Evolutionary conservation across 163 green algal genomes (phyloP).

Genomic region (Chloromonas sp.): DNA sequence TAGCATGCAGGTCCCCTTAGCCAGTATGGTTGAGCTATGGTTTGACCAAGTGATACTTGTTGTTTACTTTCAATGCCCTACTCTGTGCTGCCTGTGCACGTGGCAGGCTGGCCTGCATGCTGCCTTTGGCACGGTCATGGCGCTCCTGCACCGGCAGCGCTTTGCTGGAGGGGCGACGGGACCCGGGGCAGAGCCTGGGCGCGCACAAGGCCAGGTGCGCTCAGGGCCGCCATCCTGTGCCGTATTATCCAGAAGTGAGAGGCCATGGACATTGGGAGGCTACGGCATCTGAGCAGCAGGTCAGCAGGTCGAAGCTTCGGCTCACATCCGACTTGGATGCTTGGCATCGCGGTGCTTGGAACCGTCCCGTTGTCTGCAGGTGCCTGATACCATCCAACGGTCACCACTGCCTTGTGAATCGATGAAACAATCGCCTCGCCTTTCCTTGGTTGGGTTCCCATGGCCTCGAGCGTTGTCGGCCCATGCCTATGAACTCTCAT

Average conservation of each 20-base stretch:
- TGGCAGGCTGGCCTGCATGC: slow-evolving; percentile 61
- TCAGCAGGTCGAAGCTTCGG: too few relatives aligned
- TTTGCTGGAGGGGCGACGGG: slow-evolving; percentile 2
- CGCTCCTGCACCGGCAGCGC: slow-evolving; percentile 53
- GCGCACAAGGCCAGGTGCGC: not conserved
- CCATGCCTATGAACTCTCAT: too few relatives aligned
- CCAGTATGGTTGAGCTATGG: too few relatives aligned
- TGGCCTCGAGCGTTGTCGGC: not conserved
- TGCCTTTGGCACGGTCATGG: slow-evolving; percentile 73
- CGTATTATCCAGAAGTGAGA: not conserved
- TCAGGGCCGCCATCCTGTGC: not conserved
- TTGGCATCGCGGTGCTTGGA: too few relatives aligned
- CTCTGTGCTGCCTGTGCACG: not conserved
- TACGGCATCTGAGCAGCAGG: too few relatives aligned
- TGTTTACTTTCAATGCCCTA: not conserved
- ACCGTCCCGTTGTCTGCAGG: too few relatives aligned
- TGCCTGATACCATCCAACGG: too few relatives aligned
- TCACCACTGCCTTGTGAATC: not conserved
- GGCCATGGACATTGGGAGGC: too few relatives aligned
- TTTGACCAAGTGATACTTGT: not conserved
- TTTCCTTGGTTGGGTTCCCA: not conserved
- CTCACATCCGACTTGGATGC: too few relatives aligned
- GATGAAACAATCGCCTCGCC: not conserved
- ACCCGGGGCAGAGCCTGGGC: slow-evolving; percentile 9
- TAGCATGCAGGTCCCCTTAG: too few relatives aligned